A percentile compares a stretch with the other conserved stretches of the same genome.
phyloP scores from a whole-genome alignment of 306 rosid genomes.

The Cucurbita maxima region DNA sequence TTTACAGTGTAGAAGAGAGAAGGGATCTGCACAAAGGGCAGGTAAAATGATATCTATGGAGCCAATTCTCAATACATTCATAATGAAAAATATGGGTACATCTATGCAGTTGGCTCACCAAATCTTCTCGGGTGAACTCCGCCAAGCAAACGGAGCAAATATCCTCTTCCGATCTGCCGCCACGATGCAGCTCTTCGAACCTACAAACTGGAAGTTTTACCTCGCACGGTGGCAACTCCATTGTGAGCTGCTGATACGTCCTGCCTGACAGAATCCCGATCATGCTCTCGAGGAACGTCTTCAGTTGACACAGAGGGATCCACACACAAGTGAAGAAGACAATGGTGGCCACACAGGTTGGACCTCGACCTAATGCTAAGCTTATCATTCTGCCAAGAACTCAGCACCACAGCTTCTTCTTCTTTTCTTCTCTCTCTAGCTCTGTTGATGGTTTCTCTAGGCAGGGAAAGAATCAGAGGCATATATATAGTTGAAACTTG shows the following conservation, averaged over 20 bases:
- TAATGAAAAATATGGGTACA: slow-evolving; percentile 59
- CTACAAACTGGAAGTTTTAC: slow-evolving; percentile 21
- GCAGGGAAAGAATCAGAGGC: background rate
- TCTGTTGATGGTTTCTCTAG: background rate
- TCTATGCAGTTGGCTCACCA: slow-evolving; percentile 33
- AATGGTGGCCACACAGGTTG: slow-evolving; percentile 25
- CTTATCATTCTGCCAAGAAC: slow-evolving; percentile 29
- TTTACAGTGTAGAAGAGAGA: slow-evolving; percentile 8
- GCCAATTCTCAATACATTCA: slow-evolving; percentile 65
- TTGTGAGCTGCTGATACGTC: background rate
- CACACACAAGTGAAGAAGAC: slow-evolving; percentile 48
- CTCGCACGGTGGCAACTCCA: background rate
- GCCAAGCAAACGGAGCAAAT: slow-evolving; percentile 65
- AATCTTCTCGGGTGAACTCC: slow-evolving; percentile 47
- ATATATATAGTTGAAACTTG: background rate
- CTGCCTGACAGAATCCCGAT: background rate
- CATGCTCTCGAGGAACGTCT: slow-evolving; percentile 11
- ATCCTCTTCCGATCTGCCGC: slow-evolving; percentile 14
- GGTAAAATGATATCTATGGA: slow-evolving; percentile 32
- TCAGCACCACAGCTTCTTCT: background rate
- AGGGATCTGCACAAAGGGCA: slow-evolving; percentile 77
- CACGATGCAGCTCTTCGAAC: slow-evolving; percentile 10
- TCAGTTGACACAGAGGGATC: slow-evolving; percentile 46
- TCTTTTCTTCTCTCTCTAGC: background rate
- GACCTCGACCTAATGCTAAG: slow-evolving; percentile 27